phyloP scores from a whole-genome alignment of 257 asterid genomes.

The Henckelia pumila region DNA sequence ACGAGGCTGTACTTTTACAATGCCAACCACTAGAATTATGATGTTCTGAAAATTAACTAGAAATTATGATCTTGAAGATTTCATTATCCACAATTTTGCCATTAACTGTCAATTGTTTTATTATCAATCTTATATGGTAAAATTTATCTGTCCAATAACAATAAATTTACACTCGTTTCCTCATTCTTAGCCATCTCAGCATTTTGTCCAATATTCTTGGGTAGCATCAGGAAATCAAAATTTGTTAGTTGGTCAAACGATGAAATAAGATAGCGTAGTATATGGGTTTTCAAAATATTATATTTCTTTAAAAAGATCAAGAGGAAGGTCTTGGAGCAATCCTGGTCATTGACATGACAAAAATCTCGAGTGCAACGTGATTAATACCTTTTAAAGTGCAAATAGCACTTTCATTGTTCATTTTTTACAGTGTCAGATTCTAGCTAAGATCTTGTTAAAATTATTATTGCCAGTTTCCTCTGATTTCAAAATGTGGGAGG shows the following conservation, averaged over 20 bases:
- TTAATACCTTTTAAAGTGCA: background rate
- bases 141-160: background rate
- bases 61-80: no score
- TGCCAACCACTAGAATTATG: background rate
- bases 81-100: background rate
- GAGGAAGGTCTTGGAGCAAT: background rate
- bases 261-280: background rate
- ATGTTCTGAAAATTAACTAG: background rate
- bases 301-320: no score
- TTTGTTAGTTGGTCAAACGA: background rate
- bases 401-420: conserved; percentile 15
- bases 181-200: background rate
- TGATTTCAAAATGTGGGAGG: conserved; percentile 78
- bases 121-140: background rate
- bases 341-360: background rate
- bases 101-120: background rate
- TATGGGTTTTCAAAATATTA: background rate
- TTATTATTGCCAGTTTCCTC: conserved; percentile 75
- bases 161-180: background rate
- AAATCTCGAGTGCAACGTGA: background rate
- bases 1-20: background rate
- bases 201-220: no score
- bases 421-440: conserved; percentile 21
- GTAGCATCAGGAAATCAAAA: background rate
- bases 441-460: conserved; percentile 26